Conservation (phyloP, 345 rosid genomes). For the Rubroshorea leprosula region DNA sequence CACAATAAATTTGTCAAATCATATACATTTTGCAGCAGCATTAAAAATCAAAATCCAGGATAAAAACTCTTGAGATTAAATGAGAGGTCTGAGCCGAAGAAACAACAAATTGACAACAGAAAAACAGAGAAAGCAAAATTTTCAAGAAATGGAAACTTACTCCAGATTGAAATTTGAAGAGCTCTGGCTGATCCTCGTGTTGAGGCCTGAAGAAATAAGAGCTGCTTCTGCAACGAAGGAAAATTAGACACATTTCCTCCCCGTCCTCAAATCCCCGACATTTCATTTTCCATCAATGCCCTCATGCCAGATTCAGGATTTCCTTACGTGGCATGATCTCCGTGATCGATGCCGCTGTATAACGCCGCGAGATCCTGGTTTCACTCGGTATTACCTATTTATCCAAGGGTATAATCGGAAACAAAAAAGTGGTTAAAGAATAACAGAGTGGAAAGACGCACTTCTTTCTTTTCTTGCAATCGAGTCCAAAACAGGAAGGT, state of each 20-base stretch:
- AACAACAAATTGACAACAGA: neutral
- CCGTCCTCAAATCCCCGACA: neutral
- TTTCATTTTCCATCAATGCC: slow-evolving; percentile 24
- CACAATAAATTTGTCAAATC: no score
- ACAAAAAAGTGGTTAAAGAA: neutral
- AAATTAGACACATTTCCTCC: neutral
- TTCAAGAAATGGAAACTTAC: slow-evolving; percentile 6
- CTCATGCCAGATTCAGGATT: slow-evolving; percentile 2
- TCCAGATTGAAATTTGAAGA: slow-evolving; percentile 8
- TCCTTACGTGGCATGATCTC: slow-evolving; percentile 18
- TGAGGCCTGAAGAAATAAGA: neutral
- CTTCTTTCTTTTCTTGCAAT: neutral
- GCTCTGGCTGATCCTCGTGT: slow-evolving; percentile 1
- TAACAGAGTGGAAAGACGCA: neutral
- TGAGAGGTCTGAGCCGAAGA: slow-evolving; percentile 8
- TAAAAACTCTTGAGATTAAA: slow-evolving; percentile 2
- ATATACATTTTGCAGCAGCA: neutral
- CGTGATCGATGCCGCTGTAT: neutral
- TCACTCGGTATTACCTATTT: neutral
- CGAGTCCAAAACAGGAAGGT: neutral
- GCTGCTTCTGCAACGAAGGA: neutral
- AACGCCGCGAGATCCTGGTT: neutral
- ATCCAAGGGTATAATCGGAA: slow-evolving; percentile 8
- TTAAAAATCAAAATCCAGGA: neutral
- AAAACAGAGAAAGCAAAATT: neutral